A percentile compares a stretch with the other conserved stretches of the same genome.
These are phyloP conservation scores for Escallonia herrerae DNA, from an alignment of 129 eudicot species.

Conservation along the genomic window DNA sequence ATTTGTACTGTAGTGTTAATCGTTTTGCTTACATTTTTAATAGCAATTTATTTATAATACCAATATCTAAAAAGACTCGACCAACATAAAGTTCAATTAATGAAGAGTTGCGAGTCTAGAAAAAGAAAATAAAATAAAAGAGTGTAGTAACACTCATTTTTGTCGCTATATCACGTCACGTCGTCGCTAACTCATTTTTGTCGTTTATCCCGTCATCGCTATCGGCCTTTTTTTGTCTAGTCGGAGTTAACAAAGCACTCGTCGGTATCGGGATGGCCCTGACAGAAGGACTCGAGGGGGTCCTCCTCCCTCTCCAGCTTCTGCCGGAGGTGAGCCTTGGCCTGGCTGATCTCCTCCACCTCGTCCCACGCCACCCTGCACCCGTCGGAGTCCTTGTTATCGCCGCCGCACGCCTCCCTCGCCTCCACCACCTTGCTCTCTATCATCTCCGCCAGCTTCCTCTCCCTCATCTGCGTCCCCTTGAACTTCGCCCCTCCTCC, in stretches of 20 bases:
- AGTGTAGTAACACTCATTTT: too few relatives aligned
- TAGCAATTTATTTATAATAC: too few relatives aligned
- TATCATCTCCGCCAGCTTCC: conserved; percentile 32
- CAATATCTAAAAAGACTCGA: too few relatives aligned
- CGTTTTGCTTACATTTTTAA: too few relatives aligned
- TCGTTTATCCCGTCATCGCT: too few relatives aligned
- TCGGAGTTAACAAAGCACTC: conserved; percentile 30
- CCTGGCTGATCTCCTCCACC: conserved; percentile 50
- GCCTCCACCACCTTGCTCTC: conserved; percentile 44
- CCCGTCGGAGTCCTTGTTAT: conserved; percentile 30
- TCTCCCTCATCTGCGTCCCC: conserved; percentile 39
- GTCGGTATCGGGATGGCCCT: conserved; percentile 25
- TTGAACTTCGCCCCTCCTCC: conserved; percentile 28
- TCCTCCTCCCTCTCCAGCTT: conserved; percentile 35
- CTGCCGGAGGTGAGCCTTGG: conserved; percentile 33
- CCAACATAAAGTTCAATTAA: too few relatives aligned
- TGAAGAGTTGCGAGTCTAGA: too few relatives aligned
- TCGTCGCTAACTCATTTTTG: too few relatives aligned
- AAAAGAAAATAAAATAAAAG: too few relatives aligned
- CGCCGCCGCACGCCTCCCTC: conserved; percentile 25
- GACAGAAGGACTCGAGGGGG: conserved; percentile 29
- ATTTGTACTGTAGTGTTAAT: too few relatives aligned
- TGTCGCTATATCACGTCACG: too few relatives aligned
- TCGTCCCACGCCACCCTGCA: conserved; percentile 51
- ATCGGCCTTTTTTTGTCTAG: too few relatives aligned